These are phyloP conservation scores for Suillus decipiens DNA, from an alignment of 768 basidiomycete genomes.

Conservation along the genomic window DNA sequence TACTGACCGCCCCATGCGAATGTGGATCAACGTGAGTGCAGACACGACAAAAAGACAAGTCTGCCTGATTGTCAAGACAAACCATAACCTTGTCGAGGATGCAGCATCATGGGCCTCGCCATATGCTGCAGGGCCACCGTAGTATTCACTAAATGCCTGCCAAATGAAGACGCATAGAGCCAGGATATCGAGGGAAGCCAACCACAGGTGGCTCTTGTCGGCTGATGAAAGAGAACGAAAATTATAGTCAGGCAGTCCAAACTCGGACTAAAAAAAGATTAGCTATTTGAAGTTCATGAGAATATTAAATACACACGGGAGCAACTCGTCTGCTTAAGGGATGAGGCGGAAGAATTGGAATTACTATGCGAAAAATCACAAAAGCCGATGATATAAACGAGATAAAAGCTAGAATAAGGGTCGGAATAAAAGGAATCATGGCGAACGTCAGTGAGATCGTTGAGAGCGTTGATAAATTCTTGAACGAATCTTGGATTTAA, in stretches of 20 bases:
- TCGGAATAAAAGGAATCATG: slow-evolving; percentile 71
- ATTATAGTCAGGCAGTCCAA: slow-evolving; percentile 60
- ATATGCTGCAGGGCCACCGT: slow-evolving; percentile 45
- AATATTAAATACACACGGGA: slow-evolving; percentile 49
- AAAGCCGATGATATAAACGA: slow-evolving; percentile 76
- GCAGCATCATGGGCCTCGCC: slow-evolving; percentile 49
- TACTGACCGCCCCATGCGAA: slow-evolving; percentile 69
- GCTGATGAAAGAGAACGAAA: slow-evolving; percentile 65
- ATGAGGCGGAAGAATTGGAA: slow-evolving; percentile 74
- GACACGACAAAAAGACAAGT: slow-evolving; percentile 66
- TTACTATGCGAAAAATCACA: slow-evolving; percentile 72
- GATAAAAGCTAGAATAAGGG: slow-evolving; percentile 65
- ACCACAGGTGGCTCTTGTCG: slow-evolving; percentile 74
- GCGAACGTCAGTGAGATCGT: slow-evolving; percentile 24
- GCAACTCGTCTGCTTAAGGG: slow-evolving; percentile 73
- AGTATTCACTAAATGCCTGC: slow-evolving; percentile 59
- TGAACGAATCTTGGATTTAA: slow-evolving; percentile 10
- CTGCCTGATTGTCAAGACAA: slow-evolving; percentile 65
- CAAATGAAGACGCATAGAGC: slow-evolving; percentile 66
- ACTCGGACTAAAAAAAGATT: slow-evolving; percentile 57
- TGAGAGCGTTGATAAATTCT: slow-evolving; percentile 14
- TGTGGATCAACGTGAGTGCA: slow-evolving; percentile 63
- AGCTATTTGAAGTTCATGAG: slow-evolving; percentile 10
- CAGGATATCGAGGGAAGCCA: slow-evolving; percentile 65
- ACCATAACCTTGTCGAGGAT: slow-evolving; percentile 67